Conservation (phyloP, 2,329 filamentous ascomycete species). For the Xenoacremonium recifei region DNA sequence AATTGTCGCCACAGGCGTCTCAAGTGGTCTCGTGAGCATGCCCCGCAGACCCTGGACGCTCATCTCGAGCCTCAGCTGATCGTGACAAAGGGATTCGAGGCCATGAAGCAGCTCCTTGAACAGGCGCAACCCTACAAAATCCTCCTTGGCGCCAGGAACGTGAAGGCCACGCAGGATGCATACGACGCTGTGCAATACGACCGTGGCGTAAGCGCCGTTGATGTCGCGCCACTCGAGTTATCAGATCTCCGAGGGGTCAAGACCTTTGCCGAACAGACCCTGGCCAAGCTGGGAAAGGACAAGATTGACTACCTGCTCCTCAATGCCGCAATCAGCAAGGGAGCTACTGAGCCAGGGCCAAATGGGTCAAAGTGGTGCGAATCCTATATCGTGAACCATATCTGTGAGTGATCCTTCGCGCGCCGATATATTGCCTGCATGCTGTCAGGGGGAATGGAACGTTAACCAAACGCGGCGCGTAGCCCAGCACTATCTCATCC, state of each 20-base stretch:
- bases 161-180: slow-evolving; percentile 37
- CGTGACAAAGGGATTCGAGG: slow-evolving; percentile 46
- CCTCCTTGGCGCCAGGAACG: slow-evolving; percentile 50
- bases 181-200: slow-evolving; percentile 43
- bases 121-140: slow-evolving; percentile 45
- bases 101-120: slow-evolving; percentile 49
- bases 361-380: slow-evolving; percentile 50
- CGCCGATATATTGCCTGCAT: too few relatives aligned
- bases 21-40: slow-evolving; percentile 45
- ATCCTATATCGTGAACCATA: slow-evolving; percentile 49
- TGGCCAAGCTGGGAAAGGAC: slow-evolving; percentile 38
- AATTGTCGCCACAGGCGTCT: slow-evolving; percentile 48
- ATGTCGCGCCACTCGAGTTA: slow-evolving; percentile 49
- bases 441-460: too few relatives aligned
- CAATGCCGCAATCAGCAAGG: slow-evolving; percentile 46
- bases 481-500: slow-evolving; percentile 55
- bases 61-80: slow-evolving; percentile 1
- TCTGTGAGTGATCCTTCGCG: slow-evolving; percentile 39
- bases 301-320: slow-evolving; percentile 49
- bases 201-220: slow-evolving; percentile 36
- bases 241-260: slow-evolving; percentile 43
- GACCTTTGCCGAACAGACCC: slow-evolving; percentile 43
- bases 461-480: too few relatives aligned
- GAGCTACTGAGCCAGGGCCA: slow-evolving; percentile 32
- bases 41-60: background rate